phyloP scores from a whole-genome alignment of 768 basidiomycete genomes.

The Phylloporus sp. region DNA sequence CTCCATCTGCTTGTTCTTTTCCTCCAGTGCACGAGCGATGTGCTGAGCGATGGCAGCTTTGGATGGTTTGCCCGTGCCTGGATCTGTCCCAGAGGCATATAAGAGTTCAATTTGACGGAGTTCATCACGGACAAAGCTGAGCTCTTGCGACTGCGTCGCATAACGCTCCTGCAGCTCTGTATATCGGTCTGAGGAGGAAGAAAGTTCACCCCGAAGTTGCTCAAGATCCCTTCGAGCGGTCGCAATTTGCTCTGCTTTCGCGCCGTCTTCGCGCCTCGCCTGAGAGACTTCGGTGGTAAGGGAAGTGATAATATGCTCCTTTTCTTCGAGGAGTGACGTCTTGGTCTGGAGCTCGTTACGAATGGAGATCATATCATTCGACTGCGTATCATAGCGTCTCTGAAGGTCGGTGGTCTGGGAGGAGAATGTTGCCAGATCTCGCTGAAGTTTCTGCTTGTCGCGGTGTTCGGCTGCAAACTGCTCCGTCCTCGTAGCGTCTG shows the following conservation, averaged over 20 bases:
- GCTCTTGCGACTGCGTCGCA: not conserved
- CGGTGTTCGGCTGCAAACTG: not conserved
- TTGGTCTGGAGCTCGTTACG: constrained; percentile 1
- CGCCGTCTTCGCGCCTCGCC: not conserved
- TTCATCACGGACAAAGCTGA: not conserved
- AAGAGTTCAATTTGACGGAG: not conserved
- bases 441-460: not conserved
- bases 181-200: not conserved
- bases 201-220: not conserved
- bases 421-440: not conserved
- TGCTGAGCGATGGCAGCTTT: not conserved
- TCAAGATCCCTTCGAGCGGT: not conserved
- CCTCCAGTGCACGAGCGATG: not conserved
- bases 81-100: not conserved
- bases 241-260: not conserved
- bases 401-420: not conserved
- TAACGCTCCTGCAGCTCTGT: not conserved
- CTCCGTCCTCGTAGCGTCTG: not conserved
- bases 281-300: not conserved
- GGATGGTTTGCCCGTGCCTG: not conserved
- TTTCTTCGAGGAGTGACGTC: constrained; percentile 1
- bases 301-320: not conserved
- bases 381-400: not conserved
- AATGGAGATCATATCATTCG: not conserved
- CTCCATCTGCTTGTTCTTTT: not conserved